Evolutionary conservation across 164 flowering plant species (phyloP).

Genomic region (Sedum album): DNA sequence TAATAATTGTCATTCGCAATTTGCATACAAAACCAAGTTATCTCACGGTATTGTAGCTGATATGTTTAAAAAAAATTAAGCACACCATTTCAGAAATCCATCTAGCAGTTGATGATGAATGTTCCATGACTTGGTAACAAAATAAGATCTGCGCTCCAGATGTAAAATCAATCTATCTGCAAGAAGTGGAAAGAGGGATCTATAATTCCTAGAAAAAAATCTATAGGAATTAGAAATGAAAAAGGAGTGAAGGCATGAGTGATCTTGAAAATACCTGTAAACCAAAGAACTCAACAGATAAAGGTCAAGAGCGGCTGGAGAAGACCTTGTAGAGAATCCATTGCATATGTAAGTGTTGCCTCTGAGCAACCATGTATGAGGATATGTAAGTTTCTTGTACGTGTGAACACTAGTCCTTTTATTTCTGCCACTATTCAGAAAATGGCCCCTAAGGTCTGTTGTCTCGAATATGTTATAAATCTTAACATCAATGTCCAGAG

Average conservation of each 20-base stretch:
- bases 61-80: too few species aligned
- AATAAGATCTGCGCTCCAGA: background rate
- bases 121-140: background rate
- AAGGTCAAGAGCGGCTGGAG: background rate
- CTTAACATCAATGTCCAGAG: constrained; percentile 1
- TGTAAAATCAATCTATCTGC: background rate
- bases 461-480: too few species aligned
- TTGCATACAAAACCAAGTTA: background rate
- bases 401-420: background rate
- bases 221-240: background rate
- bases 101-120: background rate
- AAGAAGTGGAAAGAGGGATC: background rate
- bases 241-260: background rate
- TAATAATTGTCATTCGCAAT: background rate
- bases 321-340: background rate
- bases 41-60: background rate
- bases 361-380: constrained; percentile 1
- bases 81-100: constrained; percentile 6
- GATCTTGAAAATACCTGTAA: background rate
- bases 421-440: background rate
- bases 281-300: background rate
- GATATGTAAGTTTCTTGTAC: background rate
- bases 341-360: background rate
- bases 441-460: background rate
- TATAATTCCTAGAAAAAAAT: background rate